Conservation (phyloP, 768 basidiomycete genomes). For the Lactifluus subvellereus region DNA sequence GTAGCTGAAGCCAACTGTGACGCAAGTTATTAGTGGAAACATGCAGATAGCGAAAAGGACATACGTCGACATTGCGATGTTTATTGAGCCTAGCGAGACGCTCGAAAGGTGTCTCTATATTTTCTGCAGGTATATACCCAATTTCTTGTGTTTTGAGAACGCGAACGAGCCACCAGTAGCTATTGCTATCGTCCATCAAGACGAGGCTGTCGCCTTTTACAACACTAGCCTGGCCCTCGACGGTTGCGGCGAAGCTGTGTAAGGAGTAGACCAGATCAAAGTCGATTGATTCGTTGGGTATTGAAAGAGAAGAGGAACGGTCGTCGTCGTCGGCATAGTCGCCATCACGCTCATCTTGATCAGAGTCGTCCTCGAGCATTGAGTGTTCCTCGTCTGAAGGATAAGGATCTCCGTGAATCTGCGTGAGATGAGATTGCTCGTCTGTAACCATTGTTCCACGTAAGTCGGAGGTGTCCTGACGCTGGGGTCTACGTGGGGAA, state of each 20-base stretch:
- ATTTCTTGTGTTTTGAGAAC: slow-evolving; percentile 98
- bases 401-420: slow-evolving; percentile 46
- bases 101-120: slow-evolving; percentile 98
- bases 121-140: slow-evolving; percentile 98
- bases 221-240: slow-evolving; percentile 97
- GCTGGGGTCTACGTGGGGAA: slow-evolving; percentile 21
- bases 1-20: slow-evolving; percentile 68
- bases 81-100: slow-evolving; percentile 93
- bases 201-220: slow-evolving; percentile 96
- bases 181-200: slow-evolving; percentile 97
- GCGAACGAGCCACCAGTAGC: slow-evolving; percentile 99
- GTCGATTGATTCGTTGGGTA: slow-evolving; percentile 89
- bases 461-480: slow-evolving; percentile 67
- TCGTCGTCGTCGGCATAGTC: slow-evolving; percentile 75
- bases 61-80: slow-evolving; percentile 92
- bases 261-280: slow-evolving; percentile 91
- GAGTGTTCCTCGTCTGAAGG: slow-evolving; percentile 73
- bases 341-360: slow-evolving; percentile 58
- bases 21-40: slow-evolving; percentile 3
- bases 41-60: slow-evolving; percentile 30
- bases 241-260: slow-evolving; percentile 95
- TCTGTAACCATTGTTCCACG: slow-evolving; percentile 54
- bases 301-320: slow-evolving; percentile 74
- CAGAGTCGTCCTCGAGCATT: slow-evolving; percentile 80
- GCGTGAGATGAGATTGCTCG: slow-evolving; percentile 44